Percentiles rank a stretch among this genome's conserved stretches.
Conservation (phyloP, 1,284 basidiomycete species). For the Neotropicomus parvogracilis region DNA sequence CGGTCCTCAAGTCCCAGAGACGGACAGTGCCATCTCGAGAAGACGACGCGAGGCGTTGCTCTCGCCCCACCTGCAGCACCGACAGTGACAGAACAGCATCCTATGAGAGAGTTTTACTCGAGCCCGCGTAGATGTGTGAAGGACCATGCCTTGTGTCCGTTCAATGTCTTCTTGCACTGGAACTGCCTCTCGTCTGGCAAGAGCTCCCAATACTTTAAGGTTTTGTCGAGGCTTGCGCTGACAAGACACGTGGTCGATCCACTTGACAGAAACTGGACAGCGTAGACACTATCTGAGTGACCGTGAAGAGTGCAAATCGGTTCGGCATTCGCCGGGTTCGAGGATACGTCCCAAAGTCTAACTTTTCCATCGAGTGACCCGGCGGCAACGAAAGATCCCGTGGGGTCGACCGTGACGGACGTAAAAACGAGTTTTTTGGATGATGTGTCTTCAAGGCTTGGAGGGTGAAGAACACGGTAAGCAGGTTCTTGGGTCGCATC, state of each 20-base stretch:
- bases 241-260: constrained; percentile 21
- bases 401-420: constrained; percentile 27
- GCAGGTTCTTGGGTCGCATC: constrained; percentile 21
- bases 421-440: constrained; percentile 30
- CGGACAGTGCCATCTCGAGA: constrained; percentile 34
- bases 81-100: constrained; percentile 33
- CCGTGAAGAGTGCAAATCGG: constrained; percentile 27
- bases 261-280: constrained; percentile 29
- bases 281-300: constrained; percentile 31
- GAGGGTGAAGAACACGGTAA: constrained; percentile 24
- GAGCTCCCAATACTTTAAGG: constrained; percentile 32
- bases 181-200: constrained; percentile 24
- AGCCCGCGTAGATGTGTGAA: background rate
- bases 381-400: constrained; percentile 30
- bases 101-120: constrained; percentile 13
- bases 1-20: constrained; percentile 32
- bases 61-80: constrained; percentile 33
- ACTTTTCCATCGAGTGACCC: constrained; percentile 34
- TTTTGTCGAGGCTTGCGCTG: constrained; percentile 32
- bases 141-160: constrained; percentile 26
- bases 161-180: constrained; percentile 29
- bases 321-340: constrained; percentile 9
- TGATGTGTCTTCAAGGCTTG: constrained; percentile 12
- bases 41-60: constrained; percentile 34
- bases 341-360: constrained; percentile 30